A percentile compares a stretch with the other conserved stretches of the same genome.
Evolutionary conservation across 2,329 filamentous ascomycete species (phyloP).

Genomic region (Exophiala dermatitidis): DNA sequence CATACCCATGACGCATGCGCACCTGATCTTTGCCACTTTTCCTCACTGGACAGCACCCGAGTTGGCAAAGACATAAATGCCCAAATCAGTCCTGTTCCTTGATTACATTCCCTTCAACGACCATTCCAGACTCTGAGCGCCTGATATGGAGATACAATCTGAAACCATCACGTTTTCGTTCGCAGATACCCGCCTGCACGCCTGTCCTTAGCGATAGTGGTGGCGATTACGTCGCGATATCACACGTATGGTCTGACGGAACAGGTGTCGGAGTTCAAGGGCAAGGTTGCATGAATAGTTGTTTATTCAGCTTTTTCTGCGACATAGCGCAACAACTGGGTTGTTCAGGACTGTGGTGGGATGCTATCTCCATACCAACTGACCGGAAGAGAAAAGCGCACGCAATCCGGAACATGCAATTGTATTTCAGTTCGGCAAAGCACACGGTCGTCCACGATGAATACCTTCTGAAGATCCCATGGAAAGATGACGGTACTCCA

Average conservation of each 20-base stretch:
- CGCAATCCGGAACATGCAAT: conserved; percentile 1
- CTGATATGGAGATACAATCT: neutral
- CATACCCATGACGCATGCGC: neutral
- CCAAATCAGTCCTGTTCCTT: neutral
- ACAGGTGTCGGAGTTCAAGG: neutral
- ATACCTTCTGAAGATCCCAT: neutral
- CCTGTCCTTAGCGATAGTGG: neutral
- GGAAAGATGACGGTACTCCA: conserved; percentile 1
- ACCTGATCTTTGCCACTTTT: conserved; percentile 2
- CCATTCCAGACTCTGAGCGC: neutral
- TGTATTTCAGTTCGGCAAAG: neutral
- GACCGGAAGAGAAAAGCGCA: neutral
- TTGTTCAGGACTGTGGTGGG: conserved; percentile 5
- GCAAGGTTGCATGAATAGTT: neutral
- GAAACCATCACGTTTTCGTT: neutral
- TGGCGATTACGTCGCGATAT: conserved; percentile 4
- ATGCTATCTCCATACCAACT: conserved; percentile 1
- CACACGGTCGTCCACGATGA: conserved; percentile 3
- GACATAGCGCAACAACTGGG: neutral
- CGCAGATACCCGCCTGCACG: neutral
- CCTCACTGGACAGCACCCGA: conserved; percentile 4
- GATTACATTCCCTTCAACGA: neutral
- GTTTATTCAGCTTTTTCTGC: conserved; percentile 1
- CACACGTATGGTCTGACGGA: conserved; percentile 9
- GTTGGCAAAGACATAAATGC: conserved; percentile 6